Percentiles rank a stretch among this genome's conserved stretches.
Evolutionary conservation across 805 yeast species (phyloP).

Genomic region (Kuraishia ogatae): DNA sequence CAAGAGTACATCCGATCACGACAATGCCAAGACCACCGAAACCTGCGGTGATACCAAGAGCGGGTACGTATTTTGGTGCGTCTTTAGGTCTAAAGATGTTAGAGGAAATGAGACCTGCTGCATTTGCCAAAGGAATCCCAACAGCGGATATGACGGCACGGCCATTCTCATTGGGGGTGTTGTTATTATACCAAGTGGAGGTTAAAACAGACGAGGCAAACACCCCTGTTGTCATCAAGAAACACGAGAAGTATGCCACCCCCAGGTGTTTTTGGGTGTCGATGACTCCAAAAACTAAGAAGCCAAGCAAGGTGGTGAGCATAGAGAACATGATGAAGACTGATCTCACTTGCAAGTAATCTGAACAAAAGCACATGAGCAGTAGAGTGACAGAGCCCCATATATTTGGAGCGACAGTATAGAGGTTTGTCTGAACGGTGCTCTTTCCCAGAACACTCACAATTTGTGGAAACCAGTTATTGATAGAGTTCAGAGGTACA

Average conservation of each 20-base stretch:
- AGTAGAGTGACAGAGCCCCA: conserved; percentile 37
- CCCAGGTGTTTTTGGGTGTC: conserved; percentile 32
- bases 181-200: conserved; percentile 43
- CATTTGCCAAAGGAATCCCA: conserved; percentile 47
- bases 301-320: conserved; percentile 32
- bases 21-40: conserved; percentile 35
- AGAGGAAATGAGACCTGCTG: conserved; percentile 47
- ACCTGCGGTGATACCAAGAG: conserved; percentile 39
- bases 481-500: conserved; percentile 39
- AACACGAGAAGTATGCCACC: conserved; percentile 33
- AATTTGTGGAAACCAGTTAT: conserved; percentile 38
- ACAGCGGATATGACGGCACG: conserved; percentile 38
- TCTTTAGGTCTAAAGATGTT: conserved; percentile 41
- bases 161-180: conserved; percentile 32
- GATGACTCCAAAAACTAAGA: conserved; percentile 35
- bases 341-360: conserved; percentile 28
- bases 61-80: conserved; percentile 44
- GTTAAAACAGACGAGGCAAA: conserved; percentile 40
- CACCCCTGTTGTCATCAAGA: conserved; percentile 40
- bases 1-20: conserved; percentile 15
- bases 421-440: conserved; percentile 29
- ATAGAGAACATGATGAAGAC: conserved; percentile 29
- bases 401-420: conserved; percentile 41
- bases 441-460: conserved; percentile 28
- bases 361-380: conserved; percentile 32